A percentile compares a stretch with the other conserved stretches of the same genome.
Conservation (phyloP, 495 filamentous ascomycete species). For the Penicillium angulare region DNA sequence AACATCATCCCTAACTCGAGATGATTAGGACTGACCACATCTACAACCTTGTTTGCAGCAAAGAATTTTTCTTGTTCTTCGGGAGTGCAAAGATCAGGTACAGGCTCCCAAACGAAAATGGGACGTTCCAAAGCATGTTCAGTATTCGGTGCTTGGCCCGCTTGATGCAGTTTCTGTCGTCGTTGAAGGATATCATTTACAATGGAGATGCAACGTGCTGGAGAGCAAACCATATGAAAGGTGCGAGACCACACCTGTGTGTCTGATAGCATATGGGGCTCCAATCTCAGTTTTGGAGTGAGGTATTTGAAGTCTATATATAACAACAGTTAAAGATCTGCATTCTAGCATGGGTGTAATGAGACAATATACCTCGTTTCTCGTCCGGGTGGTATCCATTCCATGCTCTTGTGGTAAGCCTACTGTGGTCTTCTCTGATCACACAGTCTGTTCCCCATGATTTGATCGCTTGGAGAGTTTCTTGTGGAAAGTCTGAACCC, state of each 20-base stretch:
- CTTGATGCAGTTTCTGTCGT: conserved; percentile 35
- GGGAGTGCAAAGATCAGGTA: conserved; percentile 81
- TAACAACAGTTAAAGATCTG: conserved; percentile 35
- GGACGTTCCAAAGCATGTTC: conserved; percentile 44
- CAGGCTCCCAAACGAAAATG: conserved; percentile 91
- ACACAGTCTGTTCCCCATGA: conserved; percentile 71
- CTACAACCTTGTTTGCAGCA: conserved; percentile 67
- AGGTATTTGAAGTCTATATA: conserved; percentile 84
- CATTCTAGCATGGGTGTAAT: background rate
- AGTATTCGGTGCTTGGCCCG: conserved; percentile 23
- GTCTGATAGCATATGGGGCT: conserved; percentile 54
- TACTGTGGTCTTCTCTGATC: conserved; percentile 61
- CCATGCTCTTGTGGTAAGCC: conserved; percentile 85
- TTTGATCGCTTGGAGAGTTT: conserved; percentile 59
- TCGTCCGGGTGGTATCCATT: conserved; percentile 73
- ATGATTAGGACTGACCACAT: conserved; percentile 88
- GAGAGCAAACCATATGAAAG: conserved; percentile 86
- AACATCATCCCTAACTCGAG: conserved; percentile 81
- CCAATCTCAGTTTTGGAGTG: conserved; percentile 80
- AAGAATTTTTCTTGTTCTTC: conserved; percentile 71
- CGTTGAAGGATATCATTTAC: conserved; percentile 58
- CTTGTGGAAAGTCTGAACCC: conserved; percentile 78
- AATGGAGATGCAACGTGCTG: conserved; percentile 72
- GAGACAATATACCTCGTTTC: conserved; percentile 46
- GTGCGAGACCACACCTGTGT: conserved; percentile 65